These are phyloP conservation scores for Santalum album DNA, from an alignment of 164 flowering plant genomes.

Conservation along the genomic window DNA sequence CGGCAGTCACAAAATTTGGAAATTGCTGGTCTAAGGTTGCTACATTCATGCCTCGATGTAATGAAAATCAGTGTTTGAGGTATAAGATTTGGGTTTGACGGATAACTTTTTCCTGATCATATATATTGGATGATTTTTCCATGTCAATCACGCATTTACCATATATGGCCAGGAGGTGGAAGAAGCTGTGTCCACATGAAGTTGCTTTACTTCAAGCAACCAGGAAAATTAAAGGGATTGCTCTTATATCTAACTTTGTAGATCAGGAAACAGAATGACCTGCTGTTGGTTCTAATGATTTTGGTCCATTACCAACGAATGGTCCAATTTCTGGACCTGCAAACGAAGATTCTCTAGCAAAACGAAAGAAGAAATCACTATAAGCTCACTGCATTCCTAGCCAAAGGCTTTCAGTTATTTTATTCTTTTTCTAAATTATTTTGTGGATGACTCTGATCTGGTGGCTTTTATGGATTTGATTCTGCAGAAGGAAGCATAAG, in stretches of 20 bases:
- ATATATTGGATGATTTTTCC: too few relatives aligned
- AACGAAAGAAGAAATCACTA: constrained; percentile 27
- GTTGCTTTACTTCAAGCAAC: constrained; percentile 58
- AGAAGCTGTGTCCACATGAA: constrained; percentile 59
- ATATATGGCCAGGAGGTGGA: constrained; percentile 83
- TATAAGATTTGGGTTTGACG: constrained; percentile 19
- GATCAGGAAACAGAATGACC: constrained; percentile 76
- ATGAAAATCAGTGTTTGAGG: constrained; percentile 85
- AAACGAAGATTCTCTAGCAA: constrained; percentile 12
- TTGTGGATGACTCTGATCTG: not conserved
- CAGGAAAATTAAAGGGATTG: constrained; percentile 42
- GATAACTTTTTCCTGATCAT: too few relatives aligned
- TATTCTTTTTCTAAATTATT: not conserved
- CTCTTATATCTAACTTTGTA: constrained; percentile 74
- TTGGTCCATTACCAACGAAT: constrained; percentile 23
- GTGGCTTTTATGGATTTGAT: not conserved
- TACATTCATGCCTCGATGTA: constrained; percentile 55
- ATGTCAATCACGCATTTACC: not conserved
- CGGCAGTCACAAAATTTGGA: constrained; percentile 52
- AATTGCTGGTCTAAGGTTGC: constrained; percentile 87
- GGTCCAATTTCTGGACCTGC: constrained; percentile 19
- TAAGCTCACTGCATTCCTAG: too few relatives aligned
- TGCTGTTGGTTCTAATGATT: constrained; percentile 57
- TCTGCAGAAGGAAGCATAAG: constrained; percentile 13
- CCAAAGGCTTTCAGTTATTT: too few relatives aligned